phyloP scores from a whole-genome alignment of 306 rosid species.

The Trichosanthes truncata region DNA sequence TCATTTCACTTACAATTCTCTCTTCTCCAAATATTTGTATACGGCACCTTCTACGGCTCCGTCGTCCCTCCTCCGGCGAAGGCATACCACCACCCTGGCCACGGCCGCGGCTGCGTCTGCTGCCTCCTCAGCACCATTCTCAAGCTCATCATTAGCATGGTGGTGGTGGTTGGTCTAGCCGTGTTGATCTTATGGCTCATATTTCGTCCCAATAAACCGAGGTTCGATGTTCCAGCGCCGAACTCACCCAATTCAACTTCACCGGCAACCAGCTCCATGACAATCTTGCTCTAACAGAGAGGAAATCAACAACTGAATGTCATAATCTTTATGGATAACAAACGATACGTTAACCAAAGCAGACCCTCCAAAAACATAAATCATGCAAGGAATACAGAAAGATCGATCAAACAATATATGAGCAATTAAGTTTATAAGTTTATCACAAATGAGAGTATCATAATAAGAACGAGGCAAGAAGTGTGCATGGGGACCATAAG shows the following conservation, averaged over 20 bases:
- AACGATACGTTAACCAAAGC: no score
- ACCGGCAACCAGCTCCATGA: slow-evolving; percentile 16
- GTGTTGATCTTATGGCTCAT: slow-evolving; percentile 34
- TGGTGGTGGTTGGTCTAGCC: background rate
- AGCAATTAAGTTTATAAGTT: no score
- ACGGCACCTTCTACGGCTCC: slow-evolving; percentile 13
- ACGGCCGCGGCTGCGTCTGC: slow-evolving; percentile 12
- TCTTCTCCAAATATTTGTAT: no score
- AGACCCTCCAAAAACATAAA: no score
- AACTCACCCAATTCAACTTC: slow-evolving; percentile 38
- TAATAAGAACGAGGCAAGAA: no score
- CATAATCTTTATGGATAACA: no score
- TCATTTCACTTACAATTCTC: no score
- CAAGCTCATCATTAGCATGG: slow-evolving; percentile 2
- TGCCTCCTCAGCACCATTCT: slow-evolving; percentile 9
- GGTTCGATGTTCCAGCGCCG: slow-evolving; percentile 34
- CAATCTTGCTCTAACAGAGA: slow-evolving; percentile 2
- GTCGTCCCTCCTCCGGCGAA: slow-evolving; percentile 4
- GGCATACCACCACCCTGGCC: background rate
- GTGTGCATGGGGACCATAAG: no score
- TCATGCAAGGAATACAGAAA: no score
- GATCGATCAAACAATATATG: no score
- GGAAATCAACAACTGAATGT: no score
- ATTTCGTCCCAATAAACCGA: slow-evolving; percentile 38
- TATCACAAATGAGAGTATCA: no score